Conservation (phyloP, 768 basidiomycete species). For the Naganishia vishniacii region DNA sequence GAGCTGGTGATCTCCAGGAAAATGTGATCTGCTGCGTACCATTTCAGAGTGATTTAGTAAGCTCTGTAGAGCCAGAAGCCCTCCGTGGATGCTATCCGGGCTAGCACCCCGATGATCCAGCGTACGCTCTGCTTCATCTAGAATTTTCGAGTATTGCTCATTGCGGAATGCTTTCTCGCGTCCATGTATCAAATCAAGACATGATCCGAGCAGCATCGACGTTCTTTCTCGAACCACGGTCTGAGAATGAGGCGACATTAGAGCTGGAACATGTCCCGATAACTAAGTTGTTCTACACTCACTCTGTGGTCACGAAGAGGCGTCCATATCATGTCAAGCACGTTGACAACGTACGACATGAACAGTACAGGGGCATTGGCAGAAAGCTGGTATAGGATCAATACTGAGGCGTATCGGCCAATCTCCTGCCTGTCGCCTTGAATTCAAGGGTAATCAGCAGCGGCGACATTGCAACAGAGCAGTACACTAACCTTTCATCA, state of each 20-base stretch:
- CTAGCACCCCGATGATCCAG: constrained; percentile 67
- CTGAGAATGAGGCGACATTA: constrained; percentile 30
- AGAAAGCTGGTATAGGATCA: constrained; percentile 89
- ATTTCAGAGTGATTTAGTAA: constrained; percentile 88
- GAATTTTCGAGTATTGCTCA: constrained; percentile 69
- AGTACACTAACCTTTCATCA: constrained; percentile 53
- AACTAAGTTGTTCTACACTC: constrained; percentile 21
- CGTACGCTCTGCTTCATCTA: constrained; percentile 71
- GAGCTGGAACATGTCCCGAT: neutral
- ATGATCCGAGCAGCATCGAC: constrained; percentile 85
- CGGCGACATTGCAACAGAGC: too few relatives aligned
- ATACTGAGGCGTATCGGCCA: constrained; percentile 84
- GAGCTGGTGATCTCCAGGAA: neutral
- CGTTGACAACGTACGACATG: constrained; percentile 75
- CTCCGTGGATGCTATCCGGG: constrained; percentile 87
- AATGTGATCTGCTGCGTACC: constrained; percentile 54
- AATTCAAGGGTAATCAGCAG: too few relatives aligned
- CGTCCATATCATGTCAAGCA: constrained; percentile 87
- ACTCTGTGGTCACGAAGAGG: constrained; percentile 82
- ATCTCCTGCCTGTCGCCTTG: constrained; percentile 68
- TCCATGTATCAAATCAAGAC: constrained; percentile 74
- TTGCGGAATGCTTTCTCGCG: constrained; percentile 59
- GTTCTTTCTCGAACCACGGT: constrained; percentile 86
- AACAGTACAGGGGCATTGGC: constrained; percentile 81
- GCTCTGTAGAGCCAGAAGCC: constrained; percentile 82